These are phyloP conservation scores for Leersia perrieri DNA, from an alignment of 176 grass and related monocot species.

Conservation along the genomic window DNA sequence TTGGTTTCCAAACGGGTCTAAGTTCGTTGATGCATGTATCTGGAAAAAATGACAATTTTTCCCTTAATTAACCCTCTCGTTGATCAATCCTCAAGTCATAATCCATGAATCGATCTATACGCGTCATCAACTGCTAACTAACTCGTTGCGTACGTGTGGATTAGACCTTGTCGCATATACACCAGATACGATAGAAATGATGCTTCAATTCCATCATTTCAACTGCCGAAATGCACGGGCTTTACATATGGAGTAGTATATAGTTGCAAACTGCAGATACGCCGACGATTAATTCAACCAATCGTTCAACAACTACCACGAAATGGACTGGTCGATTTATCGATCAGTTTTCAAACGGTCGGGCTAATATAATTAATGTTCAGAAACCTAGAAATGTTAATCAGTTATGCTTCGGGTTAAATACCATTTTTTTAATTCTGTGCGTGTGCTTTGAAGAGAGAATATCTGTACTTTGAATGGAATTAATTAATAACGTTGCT, in stretches of 20 bases:
- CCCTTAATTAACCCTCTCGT: not conserved
- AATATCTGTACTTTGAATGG: conserved; percentile 7
- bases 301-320: conserved; percentile 1
- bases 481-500: conserved; percentile 20
- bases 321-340: not conserved
- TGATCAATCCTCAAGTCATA: not conserved
- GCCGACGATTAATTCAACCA: not conserved
- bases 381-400: not conserved
- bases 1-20: no score
- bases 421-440: not conserved
- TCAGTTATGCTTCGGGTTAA: not conserved
- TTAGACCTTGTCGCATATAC: not conserved
- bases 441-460: not conserved
- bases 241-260: not conserved
- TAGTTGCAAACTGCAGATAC: not conserved
- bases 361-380: no score
- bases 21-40: not conserved
- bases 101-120: not conserved
- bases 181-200: not conserved
- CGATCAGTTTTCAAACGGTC: no score
- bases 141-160: conserved; percentile 36
- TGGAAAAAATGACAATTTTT: not conserved
- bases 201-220: not conserved
- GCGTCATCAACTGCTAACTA: conserved; percentile 10
- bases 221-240: not conserved